phyloP scores from a whole-genome alignment of 345 rosid species.

The Litchi chinensis region DNA sequence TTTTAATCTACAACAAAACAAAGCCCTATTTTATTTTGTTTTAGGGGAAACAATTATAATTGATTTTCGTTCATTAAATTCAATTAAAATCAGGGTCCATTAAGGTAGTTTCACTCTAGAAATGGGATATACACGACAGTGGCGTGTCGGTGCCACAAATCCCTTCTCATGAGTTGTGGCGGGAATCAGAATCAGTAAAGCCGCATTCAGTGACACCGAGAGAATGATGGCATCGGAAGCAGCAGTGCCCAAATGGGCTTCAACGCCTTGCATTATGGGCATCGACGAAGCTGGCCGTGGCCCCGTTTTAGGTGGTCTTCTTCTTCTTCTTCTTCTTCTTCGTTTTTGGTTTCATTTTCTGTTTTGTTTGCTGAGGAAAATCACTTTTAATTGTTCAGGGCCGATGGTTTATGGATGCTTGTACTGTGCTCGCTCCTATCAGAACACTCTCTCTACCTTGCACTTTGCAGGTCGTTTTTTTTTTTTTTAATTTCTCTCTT shows the following conservation, averaged over 20 bases:
- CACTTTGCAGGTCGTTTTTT: conserved; percentile 64
- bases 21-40: too few relatives aligned
- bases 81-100: too few relatives aligned
- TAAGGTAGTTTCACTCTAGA: too few relatives aligned
- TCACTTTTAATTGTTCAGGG: conserved; percentile 44
- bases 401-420: conserved; percentile 98
- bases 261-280: conserved; percentile 87
- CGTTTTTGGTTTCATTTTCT: background rate
- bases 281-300: conserved; percentile 98
- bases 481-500: background rate
- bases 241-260: conserved; percentile 62
- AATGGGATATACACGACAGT: too few relatives aligned
- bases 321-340: background rate
- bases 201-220: background rate
- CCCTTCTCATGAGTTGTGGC: conserved; percentile 4
- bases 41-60: too few relatives aligned
- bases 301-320: conserved; percentile 92
- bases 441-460: conserved; percentile 75
- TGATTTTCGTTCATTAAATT: too few relatives aligned
- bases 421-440: conserved; percentile 81
- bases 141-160: too few relatives aligned
- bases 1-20: too few relatives aligned
- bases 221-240: conserved; percentile 42
- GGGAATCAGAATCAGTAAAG: conserved; percentile 16
- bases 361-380: background rate